These are phyloP conservation scores for Ganoderma boninense DNA, from an alignment of 1,284 basidiomycete species.

Conservation along the genomic window DNA sequence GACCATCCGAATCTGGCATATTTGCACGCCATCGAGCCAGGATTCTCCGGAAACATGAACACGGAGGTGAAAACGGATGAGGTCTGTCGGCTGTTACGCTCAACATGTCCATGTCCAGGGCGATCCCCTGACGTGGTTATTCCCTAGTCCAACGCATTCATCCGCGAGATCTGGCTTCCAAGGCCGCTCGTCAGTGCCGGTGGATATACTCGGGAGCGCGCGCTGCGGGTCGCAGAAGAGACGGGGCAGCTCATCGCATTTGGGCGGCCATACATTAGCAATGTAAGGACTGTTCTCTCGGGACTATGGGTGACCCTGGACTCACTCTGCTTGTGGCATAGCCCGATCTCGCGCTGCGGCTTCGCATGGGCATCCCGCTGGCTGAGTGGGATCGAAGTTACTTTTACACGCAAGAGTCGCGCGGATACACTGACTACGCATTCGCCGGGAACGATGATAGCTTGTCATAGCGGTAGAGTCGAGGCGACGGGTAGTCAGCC, in stretches of 20 bases:
- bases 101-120: too few relatives aligned
- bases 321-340: conserved; percentile 20
- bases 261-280: conserved; percentile 56
- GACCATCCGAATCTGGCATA: conserved; percentile 61
- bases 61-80: conserved; percentile 9
- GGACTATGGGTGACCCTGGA: neutral
- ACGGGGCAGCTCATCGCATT: conserved; percentile 51
- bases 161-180: conserved; percentile 40
- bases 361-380: conserved; percentile 40
- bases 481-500: neutral
- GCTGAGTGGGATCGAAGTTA: conserved; percentile 31
- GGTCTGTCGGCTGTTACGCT: neutral
- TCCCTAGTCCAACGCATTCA: conserved; percentile 39
- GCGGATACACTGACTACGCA: conserved; percentile 43
- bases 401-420: conserved; percentile 39
- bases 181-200: conserved; percentile 45
- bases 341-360: conserved; percentile 57
- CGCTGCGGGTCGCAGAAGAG: conserved; percentile 39
- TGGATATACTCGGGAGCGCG: conserved; percentile 40
- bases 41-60: conserved; percentile 34
- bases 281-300: conserved; percentile 34
- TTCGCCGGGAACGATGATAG: neutral
- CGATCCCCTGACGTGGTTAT: neutral
- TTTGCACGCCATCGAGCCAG: conserved; percentile 57
- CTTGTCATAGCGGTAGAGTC: neutral